Evolutionary conservation across 1,284 basidiomycete species (phyloP), one percentile per base, ranked within the genome.

Genomic region (Cryptococcus depauperatus): DNA sequence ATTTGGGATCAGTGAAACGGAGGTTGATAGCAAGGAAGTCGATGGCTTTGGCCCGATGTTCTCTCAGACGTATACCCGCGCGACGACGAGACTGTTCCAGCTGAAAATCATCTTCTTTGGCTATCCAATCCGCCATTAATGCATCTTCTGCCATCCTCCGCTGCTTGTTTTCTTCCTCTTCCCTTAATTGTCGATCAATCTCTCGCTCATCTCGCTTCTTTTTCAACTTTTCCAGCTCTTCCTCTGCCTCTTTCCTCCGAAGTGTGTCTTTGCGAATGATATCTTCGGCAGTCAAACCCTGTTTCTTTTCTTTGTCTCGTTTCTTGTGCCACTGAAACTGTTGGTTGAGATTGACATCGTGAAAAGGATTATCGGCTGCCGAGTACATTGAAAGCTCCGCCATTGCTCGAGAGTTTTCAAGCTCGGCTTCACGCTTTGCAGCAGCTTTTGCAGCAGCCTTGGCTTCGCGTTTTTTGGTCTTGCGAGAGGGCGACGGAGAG

Each of bases 291-390:
- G 83, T 79, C 46, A 98, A 62, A 1, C 95, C 95, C 47, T 81
- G 74, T 69, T 93, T 96, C 62, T 81, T 79, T 67, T 98, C 95
- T 73, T 90, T 90, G 66, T 98, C 93, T 29, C 82, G 79, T 74
- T 98, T 98, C 77, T 99, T 99, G 70, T 90, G 87, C 95, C 95
- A 99, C 48, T 84, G 81, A 71, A 98, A 98, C 66, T 90, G 86
- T 62, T 96, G 87, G 19, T 82, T 84, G 23, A 97, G 80, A 67
- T 96, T 96, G 51, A 88, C 82, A 63, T 98, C 93, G 70, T 96
- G 87, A 76, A 98, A 98, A 0, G 93, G 93, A 64, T 98, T 98
- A 49, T 72, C 69, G 75, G 91, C 86, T 32, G 89, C 87, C 57
- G 88, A 91, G 75, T 97, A 97, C 51, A 91, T 82, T 56, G 86